phyloP scores from a whole-genome alignment of 306 rosid genomes.

The Macrotyloma uniflorum region DNA sequence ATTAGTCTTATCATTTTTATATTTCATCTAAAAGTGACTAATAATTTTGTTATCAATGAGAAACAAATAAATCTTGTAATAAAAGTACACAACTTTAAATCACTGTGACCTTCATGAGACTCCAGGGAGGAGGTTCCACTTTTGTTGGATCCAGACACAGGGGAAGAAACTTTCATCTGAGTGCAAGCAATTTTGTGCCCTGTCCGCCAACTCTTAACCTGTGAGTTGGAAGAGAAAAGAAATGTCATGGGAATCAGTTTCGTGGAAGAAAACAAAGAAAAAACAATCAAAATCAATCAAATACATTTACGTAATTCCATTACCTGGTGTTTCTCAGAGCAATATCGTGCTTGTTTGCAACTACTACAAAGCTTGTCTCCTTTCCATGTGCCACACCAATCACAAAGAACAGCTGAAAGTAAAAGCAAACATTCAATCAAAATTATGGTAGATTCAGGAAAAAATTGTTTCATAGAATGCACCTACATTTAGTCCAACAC shows the following conservation, averaged over 20 bases:
- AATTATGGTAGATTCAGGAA: background rate
- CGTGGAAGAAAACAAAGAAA: background rate
- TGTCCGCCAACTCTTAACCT: constrained; percentile 69
- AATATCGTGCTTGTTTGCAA: constrained; percentile 77
- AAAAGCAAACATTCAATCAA: constrained; percentile 37
- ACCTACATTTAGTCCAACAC: background rate
- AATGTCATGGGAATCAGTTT: background rate
- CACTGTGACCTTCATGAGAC: constrained; percentile 55
- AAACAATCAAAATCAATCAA: no score
- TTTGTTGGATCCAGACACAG: constrained; percentile 37
- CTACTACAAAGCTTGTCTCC: constrained; percentile 70
- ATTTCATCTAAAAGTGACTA: constrained; percentile 6
- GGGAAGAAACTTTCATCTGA: constrained; percentile 52
- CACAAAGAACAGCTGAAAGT: constrained; percentile 65
- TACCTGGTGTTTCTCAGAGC: constrained; percentile 64
- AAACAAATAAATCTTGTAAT: background rate
- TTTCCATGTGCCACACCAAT: constrained; percentile 92
- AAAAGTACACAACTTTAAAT: constrained; percentile 10
- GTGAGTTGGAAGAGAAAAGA: constrained; percentile 32
- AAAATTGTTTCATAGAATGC: background rate
- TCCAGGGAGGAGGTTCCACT: constrained; percentile 25
- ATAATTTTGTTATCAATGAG: background rate
- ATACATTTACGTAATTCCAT: background rate
- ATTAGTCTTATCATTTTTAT: background rate
- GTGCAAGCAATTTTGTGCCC: constrained; percentile 77